These are phyloP conservation scores for Dictyostelium purpureum DNA, from an alignment of 78 protist genomes.

Conservation along the genomic window DNA sequence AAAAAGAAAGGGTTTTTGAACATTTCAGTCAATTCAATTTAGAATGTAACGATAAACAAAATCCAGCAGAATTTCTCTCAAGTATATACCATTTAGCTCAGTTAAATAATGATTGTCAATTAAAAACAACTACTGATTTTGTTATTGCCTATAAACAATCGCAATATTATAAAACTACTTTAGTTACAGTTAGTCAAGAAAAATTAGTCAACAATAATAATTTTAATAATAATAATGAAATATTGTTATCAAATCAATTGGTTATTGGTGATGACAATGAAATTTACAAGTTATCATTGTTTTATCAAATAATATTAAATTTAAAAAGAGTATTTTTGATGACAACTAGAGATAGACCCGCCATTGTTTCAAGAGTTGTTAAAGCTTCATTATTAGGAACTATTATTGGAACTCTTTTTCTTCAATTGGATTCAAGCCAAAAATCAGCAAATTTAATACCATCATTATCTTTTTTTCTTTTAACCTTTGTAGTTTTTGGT, in stretches of 20 bases:
- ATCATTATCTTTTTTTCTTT: slow-evolving; percentile 51
- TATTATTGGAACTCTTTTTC: slow-evolving; percentile 45
- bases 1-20: slow-evolving; percentile 22
- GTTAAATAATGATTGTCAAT: background rate
- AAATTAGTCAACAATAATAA: background rate
- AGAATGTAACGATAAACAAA: slow-evolving; percentile 2
- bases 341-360: slow-evolving; percentile 58
- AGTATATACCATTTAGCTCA: slow-evolving; percentile 27
- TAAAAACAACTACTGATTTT: slow-evolving; percentile 39
- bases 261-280: background rate
- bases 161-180: background rate
- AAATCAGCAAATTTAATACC: slow-evolving; percentile 33
- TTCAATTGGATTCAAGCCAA: slow-evolving; percentile 21
- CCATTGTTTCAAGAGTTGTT: slow-evolving; percentile 17
- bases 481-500: slow-evolving; percentile 71
- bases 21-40: background rate
- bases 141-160: slow-evolving; percentile 35
- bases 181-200: background rate
- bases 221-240: background rate
- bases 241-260: background rate
- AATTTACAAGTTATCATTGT: background rate
- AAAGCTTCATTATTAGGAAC: slow-evolving; percentile 40
- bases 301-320: slow-evolving; percentile 14
- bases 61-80: slow-evolving; percentile 50
- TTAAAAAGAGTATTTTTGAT: slow-evolving; percentile 36